A percentile compares a stretch with the other conserved stretches of the same genome.
These are phyloP conservation scores for Neofusicoccum kwambonambiense DNA, from an alignment of 2,329 filamentous ascomycete genomes.

Conservation along the genomic window DNA sequence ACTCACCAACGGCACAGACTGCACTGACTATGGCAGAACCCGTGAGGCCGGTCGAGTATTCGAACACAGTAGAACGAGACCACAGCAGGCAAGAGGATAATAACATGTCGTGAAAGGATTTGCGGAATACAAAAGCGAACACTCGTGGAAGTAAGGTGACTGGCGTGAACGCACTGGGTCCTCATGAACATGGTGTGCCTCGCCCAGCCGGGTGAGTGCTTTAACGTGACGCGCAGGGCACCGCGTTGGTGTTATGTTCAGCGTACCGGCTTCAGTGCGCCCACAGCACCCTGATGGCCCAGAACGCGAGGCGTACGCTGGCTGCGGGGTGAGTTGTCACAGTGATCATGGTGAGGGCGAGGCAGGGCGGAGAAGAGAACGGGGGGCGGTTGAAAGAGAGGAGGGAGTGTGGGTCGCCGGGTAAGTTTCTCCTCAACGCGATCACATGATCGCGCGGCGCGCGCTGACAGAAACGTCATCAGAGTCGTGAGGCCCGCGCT, in stretches of 20 bases:
- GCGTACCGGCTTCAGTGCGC: background rate
- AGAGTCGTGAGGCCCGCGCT: background rate
- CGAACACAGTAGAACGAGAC: background rate
- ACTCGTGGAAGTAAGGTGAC: background rate
- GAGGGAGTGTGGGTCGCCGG: background rate
- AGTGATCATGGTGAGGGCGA: background rate
- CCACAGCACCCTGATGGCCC: background rate
- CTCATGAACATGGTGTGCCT: background rate
- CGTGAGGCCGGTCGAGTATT: background rate
- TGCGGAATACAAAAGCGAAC: background rate
- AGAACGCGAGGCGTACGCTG: no score
- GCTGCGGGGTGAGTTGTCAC: background rate
- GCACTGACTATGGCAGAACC: background rate
- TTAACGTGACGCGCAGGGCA: background rate
- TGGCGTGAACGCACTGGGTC: background rate
- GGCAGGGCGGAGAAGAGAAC: background rate
- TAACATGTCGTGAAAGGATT: background rate
- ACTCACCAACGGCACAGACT: background rate
- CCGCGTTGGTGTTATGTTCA: background rate
- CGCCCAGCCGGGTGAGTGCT: background rate
- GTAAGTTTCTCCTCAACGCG: background rate
- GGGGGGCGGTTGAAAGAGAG: background rate
- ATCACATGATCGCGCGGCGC: background rate
- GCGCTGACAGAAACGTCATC: constrained; percentile 5
- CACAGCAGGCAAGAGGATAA: background rate